These are phyloP conservation scores for Plantago ovata DNA, from an alignment of 257 asterid genomes.

Conservation along the genomic window DNA sequence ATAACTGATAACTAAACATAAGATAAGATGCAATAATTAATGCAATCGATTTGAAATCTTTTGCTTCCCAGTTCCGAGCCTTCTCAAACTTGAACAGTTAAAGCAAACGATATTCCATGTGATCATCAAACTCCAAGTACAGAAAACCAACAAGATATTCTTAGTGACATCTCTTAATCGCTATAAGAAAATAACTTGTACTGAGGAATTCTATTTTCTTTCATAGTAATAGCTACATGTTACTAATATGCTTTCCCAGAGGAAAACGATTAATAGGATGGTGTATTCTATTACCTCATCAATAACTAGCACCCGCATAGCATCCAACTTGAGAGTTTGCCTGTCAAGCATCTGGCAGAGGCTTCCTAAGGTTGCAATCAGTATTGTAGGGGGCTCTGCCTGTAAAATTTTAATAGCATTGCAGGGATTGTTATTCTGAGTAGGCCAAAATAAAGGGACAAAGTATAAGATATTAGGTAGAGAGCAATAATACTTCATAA, in stretches of 20 bases:
- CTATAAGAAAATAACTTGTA: background rate
- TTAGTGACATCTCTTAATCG: background rate
- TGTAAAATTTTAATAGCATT: constrained; percentile 27
- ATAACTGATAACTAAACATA: constrained; percentile 2
- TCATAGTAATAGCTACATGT: background rate
- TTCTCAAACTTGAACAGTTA: background rate
- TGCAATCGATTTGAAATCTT: constrained; percentile 6
- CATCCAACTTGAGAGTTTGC: constrained; percentile 62
- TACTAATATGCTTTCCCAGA: constrained; percentile 9
- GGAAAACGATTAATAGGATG: constrained; percentile 14
- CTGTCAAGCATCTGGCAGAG: constrained; percentile 87
- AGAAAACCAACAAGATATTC: too few relatives aligned
- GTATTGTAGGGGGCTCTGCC: constrained; percentile 88
- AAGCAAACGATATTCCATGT: background rate
- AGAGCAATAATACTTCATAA: background rate
- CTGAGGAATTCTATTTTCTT: too few relatives aligned
- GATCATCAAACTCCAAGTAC: too few relatives aligned
- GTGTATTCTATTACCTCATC: constrained; percentile 68
- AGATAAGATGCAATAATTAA: constrained; percentile 8
- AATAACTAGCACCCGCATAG: constrained; percentile 76
- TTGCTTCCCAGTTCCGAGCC: constrained; percentile 9
- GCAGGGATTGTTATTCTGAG: constrained; percentile 8
- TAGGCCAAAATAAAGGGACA: background rate
- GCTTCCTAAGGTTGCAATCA: constrained; percentile 86
- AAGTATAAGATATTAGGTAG: background rate